Evolutionary conservation across 225 moss, liverwort and hornwort genomes (phyloP).

Genomic region (Pleurozium schreberi): DNA sequence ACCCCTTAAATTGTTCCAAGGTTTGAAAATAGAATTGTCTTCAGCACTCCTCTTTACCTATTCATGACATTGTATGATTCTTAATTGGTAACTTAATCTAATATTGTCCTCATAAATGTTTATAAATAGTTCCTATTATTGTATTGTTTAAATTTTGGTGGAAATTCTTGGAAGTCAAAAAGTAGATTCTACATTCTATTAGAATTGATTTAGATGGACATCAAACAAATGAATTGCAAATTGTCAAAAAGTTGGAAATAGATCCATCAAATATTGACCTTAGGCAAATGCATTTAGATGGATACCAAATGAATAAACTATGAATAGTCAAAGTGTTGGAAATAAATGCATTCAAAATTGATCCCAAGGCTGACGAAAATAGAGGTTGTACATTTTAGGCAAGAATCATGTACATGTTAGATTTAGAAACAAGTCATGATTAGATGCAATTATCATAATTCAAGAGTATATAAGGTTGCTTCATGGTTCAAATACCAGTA

Average conservation of each 20-base stretch:
- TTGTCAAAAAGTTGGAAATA: not conserved
- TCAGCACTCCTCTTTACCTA: too few species aligned
- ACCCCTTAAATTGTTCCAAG: not conserved
- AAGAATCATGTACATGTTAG: not conserved
- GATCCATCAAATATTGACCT: not conserved
- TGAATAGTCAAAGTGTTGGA: not conserved
- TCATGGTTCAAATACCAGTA: not conserved
- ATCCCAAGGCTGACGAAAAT: rapidly evolving
- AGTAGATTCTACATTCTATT: not conserved
- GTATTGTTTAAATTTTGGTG: too few species aligned
- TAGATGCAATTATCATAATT: not conserved
- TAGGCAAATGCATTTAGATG: not conserved
- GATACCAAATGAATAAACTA: not conserved
- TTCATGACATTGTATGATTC: not conserved
- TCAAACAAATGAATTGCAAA: not conserved
- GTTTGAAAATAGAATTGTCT: not conserved
- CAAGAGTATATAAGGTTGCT: not conserved
- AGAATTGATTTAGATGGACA: not conserved
- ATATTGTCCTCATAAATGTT: not conserved
- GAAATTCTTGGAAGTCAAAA: not conserved
- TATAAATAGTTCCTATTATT: not conserved
- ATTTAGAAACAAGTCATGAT: not conserved
- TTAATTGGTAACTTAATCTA: not conserved
- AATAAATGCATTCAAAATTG: not conserved
- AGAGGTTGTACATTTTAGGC: not conserved